Conservation (phyloP, 768 basidiomycete genomes). For the Polyporus arcularius region DNA sequence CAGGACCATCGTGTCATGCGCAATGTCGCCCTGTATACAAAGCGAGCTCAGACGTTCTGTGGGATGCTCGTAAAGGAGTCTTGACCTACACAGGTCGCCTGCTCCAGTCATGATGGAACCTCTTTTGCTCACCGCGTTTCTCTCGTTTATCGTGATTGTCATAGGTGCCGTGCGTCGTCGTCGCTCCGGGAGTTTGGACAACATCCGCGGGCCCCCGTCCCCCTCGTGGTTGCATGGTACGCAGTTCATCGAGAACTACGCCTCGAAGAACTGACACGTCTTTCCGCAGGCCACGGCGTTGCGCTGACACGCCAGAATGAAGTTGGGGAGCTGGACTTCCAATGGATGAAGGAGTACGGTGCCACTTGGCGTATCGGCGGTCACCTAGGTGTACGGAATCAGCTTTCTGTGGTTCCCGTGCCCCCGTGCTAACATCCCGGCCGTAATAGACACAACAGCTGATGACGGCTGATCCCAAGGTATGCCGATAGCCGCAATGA, state of each 20-base stretch:
- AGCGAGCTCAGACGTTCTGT: not conserved
- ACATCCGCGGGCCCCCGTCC: not conserved
- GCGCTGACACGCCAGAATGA: not conserved
- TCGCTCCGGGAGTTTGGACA: not conserved
- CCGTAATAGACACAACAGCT: not conserved
- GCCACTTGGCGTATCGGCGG: not conserved
- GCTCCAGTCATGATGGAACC: not conserved
- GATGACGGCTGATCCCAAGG: conserved; percentile 8
- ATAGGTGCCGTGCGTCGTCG: not conserved
- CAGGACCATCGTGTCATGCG: too few relatives aligned
- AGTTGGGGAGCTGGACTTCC: not conserved
- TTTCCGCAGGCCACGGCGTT: not conserved
- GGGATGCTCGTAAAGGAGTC: not conserved
- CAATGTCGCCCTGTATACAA: not conserved
- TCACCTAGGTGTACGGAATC: not conserved
- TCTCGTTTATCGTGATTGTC: not conserved
- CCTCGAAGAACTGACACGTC: too few relatives aligned
- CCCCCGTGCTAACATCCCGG: not conserved
- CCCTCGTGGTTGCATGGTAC: not conserved
- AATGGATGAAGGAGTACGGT: conserved; percentile 5
- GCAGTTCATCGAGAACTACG: not conserved
- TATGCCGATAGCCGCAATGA: not conserved
- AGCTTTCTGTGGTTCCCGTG: not conserved
- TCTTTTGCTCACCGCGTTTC: not conserved
- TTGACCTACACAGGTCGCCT: not conserved